Evolutionary conservation across 805 yeast genomes (phyloP), one percentile per base, ranked within the genome.

Genomic region (Candida maltosa): DNA sequence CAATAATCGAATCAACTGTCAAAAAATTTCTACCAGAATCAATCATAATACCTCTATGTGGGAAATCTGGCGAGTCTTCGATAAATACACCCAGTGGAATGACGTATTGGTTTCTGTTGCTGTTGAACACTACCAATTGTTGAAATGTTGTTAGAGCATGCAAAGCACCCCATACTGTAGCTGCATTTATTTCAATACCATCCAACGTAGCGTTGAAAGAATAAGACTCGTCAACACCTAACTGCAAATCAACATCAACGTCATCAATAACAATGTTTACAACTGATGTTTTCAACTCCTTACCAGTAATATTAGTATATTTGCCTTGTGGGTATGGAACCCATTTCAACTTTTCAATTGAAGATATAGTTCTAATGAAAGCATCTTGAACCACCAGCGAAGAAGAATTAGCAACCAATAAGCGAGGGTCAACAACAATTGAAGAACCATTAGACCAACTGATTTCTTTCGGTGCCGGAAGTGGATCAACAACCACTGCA

Each of bases 111-210:
- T 40, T 39, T 10, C 50, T 45, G 24, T 56, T 51, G 17, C 16
- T 12, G 17, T 28, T 17, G 29, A 51, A 53, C n/a, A 62, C 39
- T n/a, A 67, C 44, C 20, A 68, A 32, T 43, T 68, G 73, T 36
- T 65, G 65, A 22, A 67, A 46, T 2, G 74, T 67, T 6, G 58
- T 49, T 25, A 68, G 54, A 0, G 63, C 70, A 41, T 65, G 60
- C 29, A 68, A 47, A 2, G 63, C 70, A 10, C 73, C 74, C 70
- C 70, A 67, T 5, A 52, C 42, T 3, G 70, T 66, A 14, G 29
- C 45, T 5, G 71, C 58, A 1, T 29, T 35, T 23, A 66, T 55
- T 6, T 28, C 21, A 16, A 65, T 46, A 16, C 38, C 36, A n/a
- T 23, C 27, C 11, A 19, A 32, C 10, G 26, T 35, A 3, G 57